Base-by-base conservation (phyloP, 1,139 yeast species). In the Blastobotrys elegans region DNA sequence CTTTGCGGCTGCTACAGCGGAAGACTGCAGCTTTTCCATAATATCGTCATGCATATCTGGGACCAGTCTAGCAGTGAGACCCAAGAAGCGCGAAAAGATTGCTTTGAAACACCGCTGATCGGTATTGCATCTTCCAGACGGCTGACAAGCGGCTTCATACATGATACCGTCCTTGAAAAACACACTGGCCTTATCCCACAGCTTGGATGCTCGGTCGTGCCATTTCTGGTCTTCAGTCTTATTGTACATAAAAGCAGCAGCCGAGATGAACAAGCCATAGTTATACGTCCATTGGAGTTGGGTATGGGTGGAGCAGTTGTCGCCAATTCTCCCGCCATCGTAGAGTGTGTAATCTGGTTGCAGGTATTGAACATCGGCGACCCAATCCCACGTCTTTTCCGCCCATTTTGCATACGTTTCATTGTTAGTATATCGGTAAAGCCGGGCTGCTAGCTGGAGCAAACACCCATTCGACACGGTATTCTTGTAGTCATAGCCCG, bases 51-150 rank as follows among this genome's bases (percentile, higher is more conserved):
- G 67, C 1, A 88, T 73, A 22, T 74, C 73, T 2, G 96, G 95
- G 0, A 78, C 82, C 67, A 89, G 66, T 29, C 76, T 73, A 1
- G 94, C 83, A 0, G 96, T 84, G 46, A 81, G 72, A 24, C 88
- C 90, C 55, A 89, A 66, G 62, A 84, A 82, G 60, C 96, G 73
- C 2, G 92, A 68, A 57, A 85, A 80, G 56, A 84, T 84, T 2
- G 92, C 95, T 62, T 86, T 84, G 74, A 90, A 90, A 5, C 94
- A 80, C 58, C 96, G 76, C 72, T 90, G 96, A 73, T 90, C 97
- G 50, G 79, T 84, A 68, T 87, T 81, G 73, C 97, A 90, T 20
- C 48, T 48, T 18, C 68, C 69, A 2, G 72, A 61, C 16, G 73
- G 72, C 67, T 84, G 92, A 67, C 97, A 90, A 2, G 96, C 87